Evolutionary conservation across 805 yeast genomes (phyloP), one percentile per base, ranked within the genome.

Genomic region (Saccharomycopsis capsularis): DNA sequence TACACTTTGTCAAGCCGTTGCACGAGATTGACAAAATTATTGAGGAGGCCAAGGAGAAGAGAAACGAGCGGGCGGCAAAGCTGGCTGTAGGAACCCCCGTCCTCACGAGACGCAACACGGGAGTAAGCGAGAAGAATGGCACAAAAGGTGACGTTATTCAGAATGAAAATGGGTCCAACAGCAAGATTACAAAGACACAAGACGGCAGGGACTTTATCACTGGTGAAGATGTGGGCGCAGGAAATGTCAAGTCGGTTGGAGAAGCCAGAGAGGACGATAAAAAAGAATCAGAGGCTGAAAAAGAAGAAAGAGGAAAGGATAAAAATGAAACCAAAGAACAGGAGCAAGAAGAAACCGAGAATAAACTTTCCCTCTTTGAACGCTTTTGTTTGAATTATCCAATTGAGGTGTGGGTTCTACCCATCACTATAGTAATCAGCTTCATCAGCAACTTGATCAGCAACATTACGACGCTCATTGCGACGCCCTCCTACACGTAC

Each of bases 1-100:
- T 71, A 66, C 60, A 65, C 60, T 49, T 56, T 71, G 48, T 57
- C 60, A 57, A 62, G 38, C 69, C 58, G 32, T 68, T 56, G 58
- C 66, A 59, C 47, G 69, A 53, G 52, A 68, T 68, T 70, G 61
- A 71, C 64, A n/a, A 60, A 58, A 48, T 63, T 59, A 41, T 41
- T 6, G 46, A 44, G 25, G 54, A 51, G 27, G 46, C 39, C 7
- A 48, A 58, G 58, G 32, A 50, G 49, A 18, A 55, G 57, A 29
- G 53, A 57, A 18, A 52, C 56, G 27, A 50, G 57, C 25, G 51
- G 54, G n/a, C n/a, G n/a, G n/a, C n/a, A n/a, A n/a, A n/a, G n/a
- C n/a, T n/a, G n/a, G n/a, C n/a, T n/a, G 37, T 44, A 41, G 53
- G n/a, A n/a, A n/a, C n/a, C n/a, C n/a, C n/a, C n/a, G n/a, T n/a